Percentiles rank a stretch among this genome's conserved stretches.
phyloP scores from a whole-genome alignment of 2,329 filamentous ascomycete genomes.

The Pestalotiopsis sp. region DNA sequence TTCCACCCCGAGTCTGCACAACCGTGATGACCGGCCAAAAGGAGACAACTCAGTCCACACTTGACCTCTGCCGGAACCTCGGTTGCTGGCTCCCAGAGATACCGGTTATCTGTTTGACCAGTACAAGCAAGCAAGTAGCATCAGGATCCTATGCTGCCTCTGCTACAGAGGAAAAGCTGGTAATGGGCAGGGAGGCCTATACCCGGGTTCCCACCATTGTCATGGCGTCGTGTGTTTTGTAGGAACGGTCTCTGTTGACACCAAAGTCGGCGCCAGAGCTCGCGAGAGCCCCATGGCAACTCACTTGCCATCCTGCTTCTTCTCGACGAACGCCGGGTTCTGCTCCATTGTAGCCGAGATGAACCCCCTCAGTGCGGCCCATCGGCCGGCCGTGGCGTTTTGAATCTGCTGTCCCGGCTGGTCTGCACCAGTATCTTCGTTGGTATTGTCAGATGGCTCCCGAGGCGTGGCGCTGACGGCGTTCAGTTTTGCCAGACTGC shows the following conservation, averaged over 20 bases:
- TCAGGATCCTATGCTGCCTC: no score
- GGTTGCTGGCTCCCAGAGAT: no score
- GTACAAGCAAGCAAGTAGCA: no score
- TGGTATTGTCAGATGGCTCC: conserved; percentile 13
- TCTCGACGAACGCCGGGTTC: conserved; percentile 70
- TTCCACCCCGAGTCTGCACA: no score
- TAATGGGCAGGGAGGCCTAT: no score
- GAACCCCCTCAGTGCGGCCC: conserved; percentile 81
- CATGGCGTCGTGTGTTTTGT: no score
- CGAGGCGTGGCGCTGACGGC: conserved; percentile 32
- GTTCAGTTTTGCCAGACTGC: conserved; percentile 78
- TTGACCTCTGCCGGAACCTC: no score
- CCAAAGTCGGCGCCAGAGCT: neutral
- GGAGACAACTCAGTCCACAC: no score
- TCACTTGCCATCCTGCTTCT: conserved; percentile 24
- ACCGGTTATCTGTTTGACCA: no score
- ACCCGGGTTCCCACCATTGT: no score
- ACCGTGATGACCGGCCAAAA: no score
- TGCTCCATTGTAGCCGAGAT: conserved; percentile 89
- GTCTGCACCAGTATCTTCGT: conserved; percentile 14
- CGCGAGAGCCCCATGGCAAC: neutral
- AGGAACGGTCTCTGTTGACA: neutral
- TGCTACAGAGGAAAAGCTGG: no score
- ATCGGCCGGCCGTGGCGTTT: conserved; percentile 59
- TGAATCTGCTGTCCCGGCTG: conserved; percentile 18